Conservation (phyloP, 331 rosid genomes). For the Phaseolus coccineus region DNA sequence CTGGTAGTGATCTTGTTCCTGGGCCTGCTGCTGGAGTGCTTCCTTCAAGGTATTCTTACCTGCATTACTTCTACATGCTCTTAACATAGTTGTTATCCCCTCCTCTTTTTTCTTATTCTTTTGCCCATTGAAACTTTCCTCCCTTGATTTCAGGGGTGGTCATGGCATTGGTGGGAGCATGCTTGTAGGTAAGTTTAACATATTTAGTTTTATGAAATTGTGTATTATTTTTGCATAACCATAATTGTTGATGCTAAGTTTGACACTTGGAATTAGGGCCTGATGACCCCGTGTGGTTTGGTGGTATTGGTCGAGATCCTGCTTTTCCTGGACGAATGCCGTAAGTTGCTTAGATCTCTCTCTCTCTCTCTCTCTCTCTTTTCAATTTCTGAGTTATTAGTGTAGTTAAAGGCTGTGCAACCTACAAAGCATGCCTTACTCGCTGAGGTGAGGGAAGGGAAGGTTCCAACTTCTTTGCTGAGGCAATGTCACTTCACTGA, state of each 20-base stretch:
- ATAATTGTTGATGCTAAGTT: slow-evolving; percentile 35
- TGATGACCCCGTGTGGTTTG: slow-evolving; percentile 76
- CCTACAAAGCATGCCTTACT: not conserved
- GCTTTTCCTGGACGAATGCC: slow-evolving; percentile 70
- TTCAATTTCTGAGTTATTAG: not conserved
- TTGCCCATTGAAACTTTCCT: slow-evolving; percentile 21
- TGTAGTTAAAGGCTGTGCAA: slow-evolving; percentile 6
- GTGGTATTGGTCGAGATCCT: slow-evolving; percentile 63
- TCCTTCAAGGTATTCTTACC: slow-evolving; percentile 62
- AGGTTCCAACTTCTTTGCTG: not conserved
- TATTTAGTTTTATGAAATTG: not conserved
- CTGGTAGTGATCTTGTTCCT: slow-evolving; percentile 75
- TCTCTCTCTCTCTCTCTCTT: not conserved
- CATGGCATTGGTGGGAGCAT: slow-evolving; percentile 69
- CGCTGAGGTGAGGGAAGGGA: not conserved
- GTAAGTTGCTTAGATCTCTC: slow-evolving; percentile 45
- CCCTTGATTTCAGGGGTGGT: slow-evolving; percentile 59
- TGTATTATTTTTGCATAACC: not conserved
- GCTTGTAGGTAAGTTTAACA: slow-evolving; percentile 65
- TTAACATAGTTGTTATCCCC: not conserved
- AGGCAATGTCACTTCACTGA: not conserved
- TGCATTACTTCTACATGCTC: slow-evolving; percentile 14
- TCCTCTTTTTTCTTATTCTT: not conserved
- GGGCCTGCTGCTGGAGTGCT: slow-evolving; percentile 83
- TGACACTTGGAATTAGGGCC: slow-evolving; percentile 66